Conservation (phyloP, 2,329 filamentous ascomycete species). For the Cordyceps pruinosa region DNA sequence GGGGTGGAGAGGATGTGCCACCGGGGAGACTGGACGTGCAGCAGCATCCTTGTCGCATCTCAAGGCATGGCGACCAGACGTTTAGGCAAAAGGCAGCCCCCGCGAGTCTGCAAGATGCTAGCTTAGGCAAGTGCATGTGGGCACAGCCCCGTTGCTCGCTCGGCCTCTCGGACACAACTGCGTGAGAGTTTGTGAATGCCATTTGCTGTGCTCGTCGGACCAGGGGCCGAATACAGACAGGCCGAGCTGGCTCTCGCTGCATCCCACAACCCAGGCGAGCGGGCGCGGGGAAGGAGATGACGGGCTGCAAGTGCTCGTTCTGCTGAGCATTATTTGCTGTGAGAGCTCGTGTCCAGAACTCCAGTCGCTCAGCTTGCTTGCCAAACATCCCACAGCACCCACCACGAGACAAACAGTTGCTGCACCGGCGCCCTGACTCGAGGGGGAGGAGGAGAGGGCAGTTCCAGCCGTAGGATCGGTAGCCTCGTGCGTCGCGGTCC, state of each 20-base stretch:
- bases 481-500: not conserved
- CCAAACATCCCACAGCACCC: slow-evolving; percentile 6
- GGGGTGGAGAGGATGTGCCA: slow-evolving; percentile 12
- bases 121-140: slow-evolving; percentile 6
- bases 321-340: not conserved
- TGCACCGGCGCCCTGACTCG: not conserved
- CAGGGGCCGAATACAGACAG: not conserved
- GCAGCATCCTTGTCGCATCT: slow-evolving; percentile 11
- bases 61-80: not conserved
- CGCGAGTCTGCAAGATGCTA: slow-evolving; percentile 3
- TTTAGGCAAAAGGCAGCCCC: not conserved
- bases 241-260: not conserved
- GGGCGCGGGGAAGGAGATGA: not conserved
- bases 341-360: not conserved
- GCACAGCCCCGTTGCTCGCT: not conserved
- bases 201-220: slow-evolving; percentile 1
- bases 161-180: not conserved
- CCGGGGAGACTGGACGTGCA: slow-evolving; percentile 10
- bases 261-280: not conserved
- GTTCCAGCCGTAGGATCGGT: not conserved
- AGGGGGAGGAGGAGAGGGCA: not conserved
- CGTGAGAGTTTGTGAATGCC: not conserved
- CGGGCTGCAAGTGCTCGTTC: not conserved
- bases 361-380: slow-evolving; percentile 8
- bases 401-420: slow-evolving; percentile 6